Evolutionary conservation across 176 grass and related monocot genomes (phyloP), one percentile per base, ranked within the genome.

Genomic region (Metroxylon sagu): DNA sequence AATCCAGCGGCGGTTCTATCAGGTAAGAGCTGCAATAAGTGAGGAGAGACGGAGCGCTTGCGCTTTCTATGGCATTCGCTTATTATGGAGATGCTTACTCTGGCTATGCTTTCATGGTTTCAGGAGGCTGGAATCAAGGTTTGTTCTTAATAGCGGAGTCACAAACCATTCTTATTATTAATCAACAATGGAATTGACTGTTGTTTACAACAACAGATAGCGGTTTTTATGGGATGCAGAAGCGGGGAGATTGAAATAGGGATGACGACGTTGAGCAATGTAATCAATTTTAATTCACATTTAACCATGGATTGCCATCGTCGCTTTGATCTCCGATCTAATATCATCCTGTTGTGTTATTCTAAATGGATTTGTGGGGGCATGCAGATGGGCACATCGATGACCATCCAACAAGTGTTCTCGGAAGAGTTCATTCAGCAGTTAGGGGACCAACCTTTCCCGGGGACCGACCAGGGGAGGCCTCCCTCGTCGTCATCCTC

Each of bases 81-180:
- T 8, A 49, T 23, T 5, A 25, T 64, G 18, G 3, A 25, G 8
- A 26, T 52, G 10, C 5, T 51, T 29, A 43, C 35, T 21, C 16
- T 21, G 50, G 65, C 17, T 15, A 60, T 14, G 49, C 10, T 57
- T 29, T 53, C 26, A 28, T 19, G 60, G 6, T 76, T 59, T 71
- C 86, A 96, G 87, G 87, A 83, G 74, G 60, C 76, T 59, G 87
- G 84, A 75, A 78, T 86, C 28, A 85, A 97, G 93, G 93, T 96
- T 78, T 66, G 75, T 56, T 18, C 48, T 14, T 43, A 14, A 43
- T 43, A 43, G 2, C 12, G 3, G 35, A 43, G 35, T 43, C 10
- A 43, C 35, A 12, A 14, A 43, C 35, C 35, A 43, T 43, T 43
- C 7, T 43, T 43, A 14, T 43, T 43, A 14, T 43, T 43, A 12